phyloP scores from a whole-genome alignment of 2,329 filamentous ascomycete genomes.

The Seiridium unicorne region DNA sequence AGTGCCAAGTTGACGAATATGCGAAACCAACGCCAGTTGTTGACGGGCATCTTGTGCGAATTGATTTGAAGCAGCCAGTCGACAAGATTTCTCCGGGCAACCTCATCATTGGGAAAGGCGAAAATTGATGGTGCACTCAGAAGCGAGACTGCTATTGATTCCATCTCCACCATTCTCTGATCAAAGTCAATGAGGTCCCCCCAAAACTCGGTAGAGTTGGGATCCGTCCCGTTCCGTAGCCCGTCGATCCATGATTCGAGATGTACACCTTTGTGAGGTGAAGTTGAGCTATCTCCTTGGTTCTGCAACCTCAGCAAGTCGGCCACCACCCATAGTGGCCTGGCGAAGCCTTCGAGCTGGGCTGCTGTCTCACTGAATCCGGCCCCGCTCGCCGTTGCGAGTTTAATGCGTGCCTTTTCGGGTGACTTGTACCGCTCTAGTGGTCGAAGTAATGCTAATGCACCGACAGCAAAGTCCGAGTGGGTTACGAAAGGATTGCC shows the following conservation, averaged over 20 bases:
- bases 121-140: constrained; percentile 40
- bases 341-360: constrained; percentile 43
- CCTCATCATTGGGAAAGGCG: constrained; percentile 23
- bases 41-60: constrained; percentile 41
- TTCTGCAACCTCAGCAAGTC: constrained; percentile 40
- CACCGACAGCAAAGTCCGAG: constrained; percentile 32
- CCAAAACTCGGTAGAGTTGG: constrained; percentile 41
- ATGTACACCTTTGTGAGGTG: not conserved
- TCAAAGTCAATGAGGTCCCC: constrained; percentile 42
- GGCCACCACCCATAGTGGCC: constrained; percentile 34
- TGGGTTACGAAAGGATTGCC: constrained; percentile 36
- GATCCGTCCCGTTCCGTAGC: constrained; percentile 31
- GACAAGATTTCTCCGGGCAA: constrained; percentile 32
- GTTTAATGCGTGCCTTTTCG: constrained; percentile 30
- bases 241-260: constrained; percentile 29
- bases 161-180: constrained; percentile 54
- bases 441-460: constrained; percentile 31
- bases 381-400: constrained; percentile 35
- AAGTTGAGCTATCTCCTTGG: not conserved
- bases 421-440: constrained; percentile 31
- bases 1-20: constrained; percentile 48
- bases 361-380: constrained; percentile 44
- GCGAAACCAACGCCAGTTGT: constrained; percentile 54
- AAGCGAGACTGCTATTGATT: constrained; percentile 48
- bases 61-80: constrained; percentile 42